These are phyloP conservation scores for Hypericum androsaemum DNA, from an alignment of 345 rosid genomes.

Conservation along the genomic window DNA sequence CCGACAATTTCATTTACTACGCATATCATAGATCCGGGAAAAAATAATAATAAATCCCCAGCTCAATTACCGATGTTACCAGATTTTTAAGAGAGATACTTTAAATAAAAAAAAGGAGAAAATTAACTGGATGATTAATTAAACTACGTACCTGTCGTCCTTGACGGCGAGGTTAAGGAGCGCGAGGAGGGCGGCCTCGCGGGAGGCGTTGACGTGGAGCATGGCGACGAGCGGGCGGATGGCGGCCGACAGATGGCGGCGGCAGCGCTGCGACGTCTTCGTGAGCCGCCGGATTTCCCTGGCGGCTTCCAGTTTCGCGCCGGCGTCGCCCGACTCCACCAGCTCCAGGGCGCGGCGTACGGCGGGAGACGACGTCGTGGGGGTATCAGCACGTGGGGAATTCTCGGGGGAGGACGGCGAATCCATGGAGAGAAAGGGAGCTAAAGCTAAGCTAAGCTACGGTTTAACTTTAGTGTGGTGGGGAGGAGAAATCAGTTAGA, in stretches of 20 bases:
- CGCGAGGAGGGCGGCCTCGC: conserved; percentile 76
- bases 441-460: conserved; percentile 3
- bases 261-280: conserved; percentile 75
- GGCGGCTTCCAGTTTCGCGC: conserved; percentile 64
- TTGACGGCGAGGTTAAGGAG: conserved; percentile 96
- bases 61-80: too few relatives aligned
- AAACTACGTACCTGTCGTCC: conserved; percentile 65
- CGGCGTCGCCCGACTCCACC: conserved; percentile 40
- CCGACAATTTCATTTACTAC: too few relatives aligned
- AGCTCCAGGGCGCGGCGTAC: conserved; percentile 42
- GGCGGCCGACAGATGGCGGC: conserved; percentile 66
- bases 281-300: conserved; percentile 86
- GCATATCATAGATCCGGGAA: too few relatives aligned
- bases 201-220: conserved; percentile 38
- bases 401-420: background rate
- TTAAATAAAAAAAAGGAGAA: background rate
- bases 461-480: background rate
- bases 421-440: conserved; percentile 21
- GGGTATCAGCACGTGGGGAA: background rate
- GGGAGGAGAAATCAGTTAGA: background rate
- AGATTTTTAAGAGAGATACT: background rate
- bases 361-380: conserved; percentile 20
- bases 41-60: too few relatives aligned
- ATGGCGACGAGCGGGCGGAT: conserved; percentile 70
- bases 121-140: background rate